Evolutionary conservation across 352 stramenopile genomes (phyloP), one percentile per base, ranked within the genome.

Genomic region (Phytophthora tentaculata): DNA sequence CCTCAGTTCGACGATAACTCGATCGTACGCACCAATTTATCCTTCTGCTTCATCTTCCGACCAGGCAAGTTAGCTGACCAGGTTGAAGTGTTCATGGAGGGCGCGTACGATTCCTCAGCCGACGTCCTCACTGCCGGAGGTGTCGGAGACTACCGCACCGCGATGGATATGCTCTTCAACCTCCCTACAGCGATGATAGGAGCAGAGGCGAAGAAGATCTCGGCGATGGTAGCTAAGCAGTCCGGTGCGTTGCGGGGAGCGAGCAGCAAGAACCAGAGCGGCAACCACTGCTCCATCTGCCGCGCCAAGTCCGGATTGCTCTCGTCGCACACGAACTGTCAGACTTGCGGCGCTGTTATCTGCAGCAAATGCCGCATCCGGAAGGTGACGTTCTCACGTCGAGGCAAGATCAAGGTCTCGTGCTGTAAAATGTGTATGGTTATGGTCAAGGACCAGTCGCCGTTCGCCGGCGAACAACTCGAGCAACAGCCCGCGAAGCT

Each of bases 401-500:
- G 74, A 26, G 81, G 83, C 50, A 89, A 89, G 52, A 74, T 84
- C 52, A 92, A 92, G 50, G 65, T 90, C 20, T 80, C 76, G 35
- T 90, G 81, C 66, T 92, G 83, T 66, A 92, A 90, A 55, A 84
- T 89, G 61, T 92, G 83, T 44, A 56, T 92, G 44, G 79, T 90
- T 23, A 84, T 86, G 60, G 76, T 85, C 37, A 88, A 86, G 56
- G 81, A 90, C 39, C 79, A 83, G 61, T 90, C 84, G 14, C 84
- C 84, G 4, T 90, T 92, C 50, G 84, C 76, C 23, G 81, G 81
- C 39, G 70, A 89, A 53, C 50, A 69, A 20, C 72, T 90, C 17
- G 72, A 81, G 44, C 58, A 61, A 47, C 77, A 80, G 41, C 56
- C 67, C 24, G 63, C 74, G 9, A 74, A 72, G 20, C 56, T 60